Evolutionary conservation across 768 basidiomycete genomes (phyloP), one percentile per base, ranked within the genome.

Genomic region (Tylopilus rubrobrunneus): DNA sequence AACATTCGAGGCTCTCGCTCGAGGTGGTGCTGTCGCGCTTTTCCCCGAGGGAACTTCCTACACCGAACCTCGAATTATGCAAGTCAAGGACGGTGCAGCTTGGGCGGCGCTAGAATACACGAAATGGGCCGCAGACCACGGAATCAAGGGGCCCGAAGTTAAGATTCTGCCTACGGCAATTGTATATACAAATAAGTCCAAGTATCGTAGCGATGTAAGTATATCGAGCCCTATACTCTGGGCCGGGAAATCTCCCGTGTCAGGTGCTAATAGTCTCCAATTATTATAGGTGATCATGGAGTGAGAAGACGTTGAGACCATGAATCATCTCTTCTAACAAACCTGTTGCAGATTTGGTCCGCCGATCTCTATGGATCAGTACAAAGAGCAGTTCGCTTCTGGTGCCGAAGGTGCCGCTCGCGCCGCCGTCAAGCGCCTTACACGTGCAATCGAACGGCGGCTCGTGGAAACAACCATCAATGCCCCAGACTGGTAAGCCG

Each of bases 21-120:
- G 75, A n/a, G 90, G 89, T 15, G 79, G 86, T 56, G 89, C 84
- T 19, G 90, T 99, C 50, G 96, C 92, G 7, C 78, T 98, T 41
- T 99, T 99, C 67, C 93, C 93, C 8, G 93, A 96, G 70, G 93
- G 92, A 40, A 91, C 89, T 19, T 89, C 87, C 63, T 96, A 98
- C 71, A 97, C 94, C 4, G 92, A 94, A 65, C 93, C 95, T 10
- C 80, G 84, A 51, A 92, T 98, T 62, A 86, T 95, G 82, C 89
- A 93, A 58, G 83, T 92, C 64, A 91, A 91, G 65, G 95, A 98
- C 62, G 96, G 96, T 28, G 89, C 91, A 33, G 85, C 94, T 11
- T 98, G 94, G 94, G 87, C 92, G 46, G 90, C 94, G 5, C 76
- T 98, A 58, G 97, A 98, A 72, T 98, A 94, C 69, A 78, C 83